Evolutionary conservation across 805 yeast species (phyloP).

Genomic region (Cyberlindnera amylophila): DNA sequence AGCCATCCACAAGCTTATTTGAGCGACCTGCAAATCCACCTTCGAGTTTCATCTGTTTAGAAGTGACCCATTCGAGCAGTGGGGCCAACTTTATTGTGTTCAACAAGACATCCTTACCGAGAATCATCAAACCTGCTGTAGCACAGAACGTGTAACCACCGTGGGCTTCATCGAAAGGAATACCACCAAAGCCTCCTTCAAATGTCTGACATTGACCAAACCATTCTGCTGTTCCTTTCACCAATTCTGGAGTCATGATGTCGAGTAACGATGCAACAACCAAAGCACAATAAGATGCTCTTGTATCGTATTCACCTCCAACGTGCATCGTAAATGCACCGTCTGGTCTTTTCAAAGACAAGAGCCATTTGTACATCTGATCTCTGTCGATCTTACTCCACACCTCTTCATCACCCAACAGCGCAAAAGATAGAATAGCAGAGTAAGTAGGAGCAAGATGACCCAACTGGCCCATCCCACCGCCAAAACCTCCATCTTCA

Average conservation of each 20-base stretch:
- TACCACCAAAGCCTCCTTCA: slow-evolving; percentile 94
- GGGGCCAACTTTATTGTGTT: slow-evolving; percentile 43
- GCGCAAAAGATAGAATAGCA: slow-evolving; percentile 57
- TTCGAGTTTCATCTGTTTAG: slow-evolving; percentile 68
- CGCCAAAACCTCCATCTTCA: slow-evolving; percentile 69
- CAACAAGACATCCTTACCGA: slow-evolving; percentile 33
- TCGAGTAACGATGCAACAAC: slow-evolving; percentile 63
- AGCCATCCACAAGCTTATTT: slow-evolving; percentile 92
- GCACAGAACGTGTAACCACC: slow-evolving; percentile 97
- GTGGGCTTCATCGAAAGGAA: slow-evolving; percentile 84
- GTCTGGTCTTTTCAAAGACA: slow-evolving; percentile 54
- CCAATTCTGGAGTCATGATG: slow-evolving; percentile 58
- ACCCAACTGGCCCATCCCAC: slow-evolving; percentile 77
- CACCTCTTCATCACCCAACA: slow-evolving; percentile 40
- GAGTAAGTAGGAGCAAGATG: slow-evolving; percentile 88
- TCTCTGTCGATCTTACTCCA: slow-evolving; percentile 44
- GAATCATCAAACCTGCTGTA: slow-evolving; percentile 53
- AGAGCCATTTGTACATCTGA: slow-evolving; percentile 58
- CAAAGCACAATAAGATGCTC: slow-evolving; percentile 88
- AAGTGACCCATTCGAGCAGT: slow-evolving; percentile 62
- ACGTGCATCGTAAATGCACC: slow-evolving; percentile 77
- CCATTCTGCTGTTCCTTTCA: slow-evolving; percentile 54
- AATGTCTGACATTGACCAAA: slow-evolving; percentile 72
- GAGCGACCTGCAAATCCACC: slow-evolving; percentile 90
- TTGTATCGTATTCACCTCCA: slow-evolving; percentile 80